phyloP scores from a whole-genome alignment of 2,329 filamentous ascomycete species.

The Fusarium compactum region DNA sequence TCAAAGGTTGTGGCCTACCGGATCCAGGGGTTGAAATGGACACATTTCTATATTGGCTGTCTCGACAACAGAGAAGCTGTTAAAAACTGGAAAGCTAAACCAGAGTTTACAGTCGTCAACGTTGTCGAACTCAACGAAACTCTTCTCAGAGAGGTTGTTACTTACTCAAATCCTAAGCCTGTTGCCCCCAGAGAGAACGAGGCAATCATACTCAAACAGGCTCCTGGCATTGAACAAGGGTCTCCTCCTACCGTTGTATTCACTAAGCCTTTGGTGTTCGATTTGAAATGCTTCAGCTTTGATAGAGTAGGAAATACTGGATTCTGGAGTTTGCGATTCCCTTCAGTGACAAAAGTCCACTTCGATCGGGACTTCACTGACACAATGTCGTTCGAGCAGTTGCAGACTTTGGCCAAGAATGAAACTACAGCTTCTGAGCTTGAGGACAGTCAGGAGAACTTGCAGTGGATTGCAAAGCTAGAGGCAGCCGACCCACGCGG shows the following conservation, averaged over 20 bases:
- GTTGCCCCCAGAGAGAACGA: constrained; percentile 55
- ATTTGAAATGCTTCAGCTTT: constrained; percentile 83
- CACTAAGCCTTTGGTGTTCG: constrained; percentile 78
- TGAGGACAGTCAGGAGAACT: constrained; percentile 70
- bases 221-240: constrained; percentile 57
- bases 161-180: constrained; percentile 59
- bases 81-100: constrained; percentile 61
- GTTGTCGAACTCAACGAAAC: constrained; percentile 67
- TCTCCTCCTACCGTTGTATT: constrained; percentile 68
- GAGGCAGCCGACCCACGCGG: constrained; percentile 65
- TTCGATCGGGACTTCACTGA: constrained; percentile 78
- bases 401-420: constrained; percentile 74
- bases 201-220: constrained; percentile 60
- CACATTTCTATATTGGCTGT: constrained; percentile 84
- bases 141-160: constrained; percentile 64
- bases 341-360: constrained; percentile 81
- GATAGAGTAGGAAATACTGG: constrained; percentile 76
- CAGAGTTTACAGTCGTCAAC: constrained; percentile 75
- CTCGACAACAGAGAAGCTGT: constrained; percentile 75
- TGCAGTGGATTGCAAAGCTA: constrained; percentile 71
- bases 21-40: constrained; percentile 74
- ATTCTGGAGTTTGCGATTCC: constrained; percentile 82
- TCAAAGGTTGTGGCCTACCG: constrained; percentile 68
- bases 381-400: constrained; percentile 74
- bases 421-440: constrained; percentile 63